Conservation (phyloP, 75 land plant species). For the Sequoia sempervirens region DNA sequence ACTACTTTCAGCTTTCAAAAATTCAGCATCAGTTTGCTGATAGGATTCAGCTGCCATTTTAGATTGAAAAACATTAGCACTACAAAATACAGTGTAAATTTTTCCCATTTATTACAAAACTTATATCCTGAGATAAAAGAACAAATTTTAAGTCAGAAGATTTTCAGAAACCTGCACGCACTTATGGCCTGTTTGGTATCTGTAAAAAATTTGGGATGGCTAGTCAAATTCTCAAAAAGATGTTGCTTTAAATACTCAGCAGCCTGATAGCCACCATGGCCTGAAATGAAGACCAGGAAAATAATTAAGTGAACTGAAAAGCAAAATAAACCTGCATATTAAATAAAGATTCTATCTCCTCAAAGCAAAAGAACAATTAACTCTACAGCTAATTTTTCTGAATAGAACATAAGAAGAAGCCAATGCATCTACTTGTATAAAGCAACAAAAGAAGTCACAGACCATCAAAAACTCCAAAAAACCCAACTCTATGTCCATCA, state of each 20-base stretch:
- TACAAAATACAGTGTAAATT: background rate
- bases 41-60: slow-evolving; percentile 77
- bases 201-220: slow-evolving; percentile 75
- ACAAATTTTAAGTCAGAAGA: background rate
- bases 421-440: background rate
- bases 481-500: slow-evolving; percentile 43
- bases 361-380: background rate
- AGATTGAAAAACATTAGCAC: background rate
- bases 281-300: slow-evolving; percentile 26
- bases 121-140: background rate
- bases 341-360: background rate
- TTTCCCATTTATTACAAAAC: background rate
- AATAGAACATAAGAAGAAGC: background rate
- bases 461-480: slow-evolving; percentile 91
- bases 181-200: slow-evolving; percentile 83
- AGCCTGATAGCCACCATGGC: slow-evolving; percentile 89
- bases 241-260: slow-evolving; percentile 84
- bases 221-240: slow-evolving; percentile 80
- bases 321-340: background rate
- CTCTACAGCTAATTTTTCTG: background rate
- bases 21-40: slow-evolving; percentile 69
- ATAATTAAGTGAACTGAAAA: background rate
- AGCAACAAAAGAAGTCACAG: background rate
- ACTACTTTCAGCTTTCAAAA: slow-evolving; percentile 61
- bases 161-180: slow-evolving; percentile 25